Base-by-base conservation (phyloP, 75 land plant species). In the Selaginella moellendorffii region DNA sequence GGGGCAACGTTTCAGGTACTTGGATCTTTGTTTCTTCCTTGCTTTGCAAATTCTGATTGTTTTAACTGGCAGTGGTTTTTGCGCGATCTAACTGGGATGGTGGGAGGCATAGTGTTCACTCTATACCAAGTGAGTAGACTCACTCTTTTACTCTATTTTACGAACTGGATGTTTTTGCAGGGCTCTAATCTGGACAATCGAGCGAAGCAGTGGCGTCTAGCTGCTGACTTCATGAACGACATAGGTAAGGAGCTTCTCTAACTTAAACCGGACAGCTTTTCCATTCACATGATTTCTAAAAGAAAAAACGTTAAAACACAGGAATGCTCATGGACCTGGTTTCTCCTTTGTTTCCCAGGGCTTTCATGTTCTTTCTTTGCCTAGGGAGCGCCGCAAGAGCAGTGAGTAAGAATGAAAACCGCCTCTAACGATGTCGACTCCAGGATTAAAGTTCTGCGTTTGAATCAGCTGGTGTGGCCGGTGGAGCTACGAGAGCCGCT, bases 401-500 rank as follows among this genome's bases (percentile, higher is more conserved):
- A 56, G 79, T 92, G 67, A 92, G 97, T 92, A 85, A 78, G 89
- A n/a, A n/a, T n/a, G n/a, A n/a, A n/a, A n/a, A n/a, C n/a, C n/a
- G n/a, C n/a, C n/a, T n/a, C n/a, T n/a, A n/a, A n/a, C n/a, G n/a
- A n/a, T n/a, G n/a, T n/a, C n/a, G n/a, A n/a, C n/a, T n/a, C n/a
- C n/a, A n/a, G n/a, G n/a, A n/a, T n/a, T n/a, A n/a, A n/a, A 36
- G 14, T 36, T 36, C 46, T 36, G 5, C 5, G 5, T 5, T 36
- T 5, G 5, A 36, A 36, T 36, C 72, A 70, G 97, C 97, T 75
- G 97, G 97, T 64, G 97, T 92, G 70, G 97, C 97, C 20, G 85
- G 97, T 78, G 97, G 97, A 72, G 95, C 97, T 27, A 92, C 97
- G 65, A 83, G 95, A 69, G 97, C 97, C 64, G 97, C 96, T 46